Conservation (phyloP, 495 filamentous ascomycete genomes). For the Aspergillus bertholletiae region DNA sequence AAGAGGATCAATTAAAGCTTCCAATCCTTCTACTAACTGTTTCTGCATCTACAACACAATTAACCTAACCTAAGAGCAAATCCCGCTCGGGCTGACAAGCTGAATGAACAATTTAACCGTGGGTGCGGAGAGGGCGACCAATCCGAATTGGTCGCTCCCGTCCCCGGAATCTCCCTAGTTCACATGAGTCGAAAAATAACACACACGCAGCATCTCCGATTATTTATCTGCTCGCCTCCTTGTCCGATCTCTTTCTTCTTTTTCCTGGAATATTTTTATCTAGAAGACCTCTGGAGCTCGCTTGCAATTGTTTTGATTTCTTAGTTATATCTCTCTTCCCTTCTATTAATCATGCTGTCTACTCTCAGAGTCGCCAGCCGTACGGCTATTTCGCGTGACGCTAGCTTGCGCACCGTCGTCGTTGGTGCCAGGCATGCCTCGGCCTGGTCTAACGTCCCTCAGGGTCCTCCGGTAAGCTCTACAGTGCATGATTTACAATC, state of each 20-base stretch:
- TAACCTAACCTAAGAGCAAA: background rate
- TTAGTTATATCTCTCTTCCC: too few relatives aligned
- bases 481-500: background rate
- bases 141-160: conserved; percentile 18
- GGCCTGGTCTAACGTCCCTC: conserved; percentile 83
- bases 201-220: conserved; percentile 31
- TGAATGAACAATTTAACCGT: conserved; percentile 5
- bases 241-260: conserved; percentile 16
- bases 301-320: too few relatives aligned
- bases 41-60: too few relatives aligned
- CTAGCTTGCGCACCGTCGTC: conserved; percentile 44
- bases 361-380: conserved; percentile 54
- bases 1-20: too few relatives aligned
- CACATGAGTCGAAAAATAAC: conserved; percentile 43
- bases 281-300: background rate
- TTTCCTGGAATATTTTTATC: conserved; percentile 5
- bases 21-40: too few relatives aligned
- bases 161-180: conserved; percentile 29
- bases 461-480: conserved; percentile 83
- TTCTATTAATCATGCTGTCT: conserved; percentile 48
- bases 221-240: conserved; percentile 21
- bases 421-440: conserved; percentile 65
- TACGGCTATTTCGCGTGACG: conserved; percentile 46
- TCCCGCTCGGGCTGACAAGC: background rate
- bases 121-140: conserved; percentile 21